These are phyloP conservation scores for Bolboschoenus planiculmis DNA, from an alignment of 176 grass and related monocot species.

Conservation along the genomic window DNA sequence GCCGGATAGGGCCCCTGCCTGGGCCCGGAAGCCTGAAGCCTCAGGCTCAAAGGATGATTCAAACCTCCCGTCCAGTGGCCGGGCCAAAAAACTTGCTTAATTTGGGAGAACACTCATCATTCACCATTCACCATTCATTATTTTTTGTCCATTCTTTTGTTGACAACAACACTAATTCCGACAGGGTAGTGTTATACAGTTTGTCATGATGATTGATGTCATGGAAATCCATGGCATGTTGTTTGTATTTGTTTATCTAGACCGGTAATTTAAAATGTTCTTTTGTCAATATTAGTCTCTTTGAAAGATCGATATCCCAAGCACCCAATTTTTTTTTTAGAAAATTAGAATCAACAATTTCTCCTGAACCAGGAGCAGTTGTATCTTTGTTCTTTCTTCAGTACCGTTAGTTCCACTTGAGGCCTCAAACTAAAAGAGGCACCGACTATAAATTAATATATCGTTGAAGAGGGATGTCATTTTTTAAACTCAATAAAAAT, in stretches of 20 bases:
- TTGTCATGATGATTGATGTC: not conserved
- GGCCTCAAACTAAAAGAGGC: too few relatives aligned
- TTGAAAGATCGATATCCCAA: not conserved
- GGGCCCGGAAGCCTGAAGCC: conserved; percentile 81
- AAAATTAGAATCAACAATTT: not conserved
- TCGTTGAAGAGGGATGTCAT: too few relatives aligned
- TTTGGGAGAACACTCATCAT: not conserved
- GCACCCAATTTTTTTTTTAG: not conserved
- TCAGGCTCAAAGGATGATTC: conserved; percentile 49
- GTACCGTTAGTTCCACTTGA: too few relatives aligned
- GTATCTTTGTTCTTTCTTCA: not conserved
- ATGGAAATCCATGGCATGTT: conserved; percentile 10
- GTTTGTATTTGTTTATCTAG: not conserved
- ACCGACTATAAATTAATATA: too few relatives aligned
- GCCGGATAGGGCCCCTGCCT: conserved; percentile 69
- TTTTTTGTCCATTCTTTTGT: conserved; percentile 11
- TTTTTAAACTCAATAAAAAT: too few relatives aligned
- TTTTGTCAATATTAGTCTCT: not conserved
- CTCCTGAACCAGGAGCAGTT: not conserved
- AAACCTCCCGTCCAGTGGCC: conserved; percentile 49
- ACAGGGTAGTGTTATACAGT: conserved; percentile 8
- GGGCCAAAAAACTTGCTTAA: conserved; percentile 78
- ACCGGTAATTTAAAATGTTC: not conserved
- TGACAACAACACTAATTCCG: conserved; percentile 7
- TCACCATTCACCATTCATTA: conserved; percentile 27